Base-by-base conservation (phyloP, 192 early-diverging fungal genomes). In the Umbelopsis ramanniana region DNA sequence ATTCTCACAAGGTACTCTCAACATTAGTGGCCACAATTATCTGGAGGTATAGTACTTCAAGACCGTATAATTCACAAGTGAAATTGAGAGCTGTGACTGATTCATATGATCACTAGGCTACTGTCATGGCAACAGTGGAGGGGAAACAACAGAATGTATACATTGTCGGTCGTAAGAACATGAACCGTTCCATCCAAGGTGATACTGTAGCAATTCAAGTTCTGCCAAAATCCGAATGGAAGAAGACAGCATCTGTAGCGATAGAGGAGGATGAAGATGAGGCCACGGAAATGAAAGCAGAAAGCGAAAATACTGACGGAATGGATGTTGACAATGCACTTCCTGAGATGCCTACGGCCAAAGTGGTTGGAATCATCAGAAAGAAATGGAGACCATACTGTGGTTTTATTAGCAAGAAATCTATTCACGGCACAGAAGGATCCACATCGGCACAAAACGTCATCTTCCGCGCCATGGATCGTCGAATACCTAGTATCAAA, bases 371-470 rank as follows among this genome's bases (percentile, higher is more conserved):
- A 15, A 90, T 99, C 52, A 93, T 99, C 75, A 91, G 94, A 67
- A 92, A 94, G 68, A 96, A 96, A 82, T 98, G 96, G 95, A 85
- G 95, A 71, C 91, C 92, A 48, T 94, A 93, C 75, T 99, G 98
- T 80, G 95, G 95, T 37, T 96, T 92, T 60, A 90, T 98, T 43
- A 94, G 93, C 53, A 85, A 87, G 46, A 84, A 92, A 78, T 87
- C 88, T 46, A 74, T 88, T 24, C 70, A 87, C 75, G 85, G 77
- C 35, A 83, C 83, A n/a, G 74, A 83, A 24, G 85, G 88, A 15
- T 84, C 88, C 10, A 87, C 83, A 15, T 83, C 82, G 0, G 80
- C 88, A 10, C 89, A 93, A 71, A 87, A 85, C 70, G 93, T 98
- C 14, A 85, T 93, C 69, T 93, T 97, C 73, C 85, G 85, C 79